Percentiles rank a stretch among this genome's conserved stretches.
Conservation (phyloP, 2,329 filamentous ascomycete genomes). For the Fusarium sulawesiense region DNA sequence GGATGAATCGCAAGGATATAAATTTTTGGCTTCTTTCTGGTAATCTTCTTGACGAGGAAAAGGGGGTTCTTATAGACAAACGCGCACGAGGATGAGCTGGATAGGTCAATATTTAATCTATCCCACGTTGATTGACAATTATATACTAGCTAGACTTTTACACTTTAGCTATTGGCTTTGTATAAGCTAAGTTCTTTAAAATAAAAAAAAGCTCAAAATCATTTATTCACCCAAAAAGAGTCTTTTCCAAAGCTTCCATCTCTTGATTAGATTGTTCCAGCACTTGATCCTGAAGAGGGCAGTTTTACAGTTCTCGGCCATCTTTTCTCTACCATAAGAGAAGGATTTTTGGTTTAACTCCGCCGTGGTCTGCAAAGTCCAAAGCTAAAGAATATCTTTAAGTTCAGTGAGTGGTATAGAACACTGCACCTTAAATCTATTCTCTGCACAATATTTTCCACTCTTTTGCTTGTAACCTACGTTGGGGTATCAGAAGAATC, state of each 20-base stretch:
- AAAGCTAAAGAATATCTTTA: not conserved
- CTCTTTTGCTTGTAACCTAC: not conserved
- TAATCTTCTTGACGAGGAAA: not conserved
- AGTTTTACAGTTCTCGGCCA: not conserved
- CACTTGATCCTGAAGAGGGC: not conserved
- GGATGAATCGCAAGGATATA: conserved; percentile 5
- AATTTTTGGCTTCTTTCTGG: conserved; percentile 12
- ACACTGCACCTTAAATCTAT: not conserved
- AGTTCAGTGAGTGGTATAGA: not conserved
- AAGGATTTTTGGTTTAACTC: not conserved
- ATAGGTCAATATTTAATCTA: conserved; percentile 4
- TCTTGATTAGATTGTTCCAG: not conserved
- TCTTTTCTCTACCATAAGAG: not conserved
- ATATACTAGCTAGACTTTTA: conserved; percentile 2
- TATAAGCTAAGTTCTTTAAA: not conserved
- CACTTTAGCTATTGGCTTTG: not conserved
- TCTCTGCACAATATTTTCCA: not conserved
- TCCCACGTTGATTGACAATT: conserved; percentile 3
- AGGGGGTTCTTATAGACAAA: conserved; percentile 6
- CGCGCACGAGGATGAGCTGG: not conserved
- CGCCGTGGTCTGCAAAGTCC: not conserved
- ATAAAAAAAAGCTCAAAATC: not conserved
- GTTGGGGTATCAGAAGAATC: not conserved
- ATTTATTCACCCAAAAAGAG: not conserved
- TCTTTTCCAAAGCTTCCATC: no score